Base-by-base conservation (phyloP, 2,329 filamentous ascomycete genomes). In the Elsinoe ampelina region DNA sequence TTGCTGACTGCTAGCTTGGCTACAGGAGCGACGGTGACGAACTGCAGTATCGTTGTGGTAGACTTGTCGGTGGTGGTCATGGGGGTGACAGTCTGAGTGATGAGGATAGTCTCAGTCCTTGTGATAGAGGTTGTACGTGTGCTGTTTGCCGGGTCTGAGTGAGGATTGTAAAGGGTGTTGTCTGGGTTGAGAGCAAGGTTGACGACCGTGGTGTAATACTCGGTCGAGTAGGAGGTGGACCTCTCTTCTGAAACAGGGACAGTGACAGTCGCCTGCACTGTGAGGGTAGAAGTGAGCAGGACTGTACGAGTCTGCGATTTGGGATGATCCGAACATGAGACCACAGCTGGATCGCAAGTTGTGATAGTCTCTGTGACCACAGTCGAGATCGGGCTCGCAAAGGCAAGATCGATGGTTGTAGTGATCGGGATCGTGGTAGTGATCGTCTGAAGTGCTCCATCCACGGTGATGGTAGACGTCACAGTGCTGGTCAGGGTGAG, bases 101-200 rank as follows among this genome's bases (percentile, higher is more conserved):
- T 2, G 30, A 15, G 20, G 41, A 56, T 26, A 12, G 54, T 56
- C 26, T 45, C 54, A 11, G 54, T 56, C n/a, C 54, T 22, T 6
- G 41, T 47, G 30, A 47, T 47, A 26, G 20, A 30, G 19, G 39
- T 38, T 2, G 54, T 56, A 26, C 54, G 54, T 15, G 54, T 56
- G 38, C 17, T 38, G 42, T 47, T 39, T 10, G 42, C 17, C 17
- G 19, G 20, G 30, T 38, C 19, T n/a, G 54, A 22, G 42, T 56
- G 54, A 5, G 54, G 54, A 20, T 56, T 56, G 54, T 35, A 56
- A 10, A 56, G 54, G 2, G 39, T 47, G n/a, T 45, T 36, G 30
- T 56, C 54, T 35, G 54, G 54, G 41, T 56, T 56, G 26, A 45
- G 15, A 26, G 41, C 41, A 13, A 56, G 38, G 32, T 56, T 45